Evolutionary conservation across 2,329 filamentous ascomycete species (phyloP).

Genomic region (Arthroderma sp.): DNA sequence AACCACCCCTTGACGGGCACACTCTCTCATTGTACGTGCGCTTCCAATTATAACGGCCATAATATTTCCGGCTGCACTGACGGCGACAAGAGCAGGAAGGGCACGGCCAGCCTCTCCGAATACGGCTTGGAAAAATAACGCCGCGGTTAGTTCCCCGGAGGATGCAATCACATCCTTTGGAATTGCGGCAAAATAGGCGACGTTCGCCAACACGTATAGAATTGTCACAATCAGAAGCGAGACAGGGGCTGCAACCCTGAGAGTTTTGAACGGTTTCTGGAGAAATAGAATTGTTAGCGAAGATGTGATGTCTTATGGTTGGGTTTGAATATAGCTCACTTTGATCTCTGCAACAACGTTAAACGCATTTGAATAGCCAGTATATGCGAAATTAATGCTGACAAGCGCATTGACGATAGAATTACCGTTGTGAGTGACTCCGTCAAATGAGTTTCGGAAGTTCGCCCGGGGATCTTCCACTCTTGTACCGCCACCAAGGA

Average conservation of each 20-base stretch:
- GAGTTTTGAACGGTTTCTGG: conserved; percentile 38
- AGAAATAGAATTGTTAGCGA: background rate
- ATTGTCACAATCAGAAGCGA: conserved; percentile 48
- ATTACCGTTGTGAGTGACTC: too few relatives aligned
- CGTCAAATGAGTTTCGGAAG: too few relatives aligned
- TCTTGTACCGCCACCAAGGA: too few relatives aligned
- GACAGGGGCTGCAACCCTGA: conserved; percentile 49
- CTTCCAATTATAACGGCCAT: conserved; percentile 42
- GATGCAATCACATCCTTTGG: conserved; percentile 48
- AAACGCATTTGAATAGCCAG: conserved; percentile 47
- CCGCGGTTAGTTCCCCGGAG: conserved; percentile 50
- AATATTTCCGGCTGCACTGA: conserved; percentile 48
- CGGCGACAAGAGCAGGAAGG: conserved; percentile 31
- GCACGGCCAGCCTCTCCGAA: conserved; percentile 33
- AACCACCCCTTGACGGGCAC: conserved; percentile 48
- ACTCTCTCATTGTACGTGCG: conserved; percentile 47
- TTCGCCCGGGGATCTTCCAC: too few relatives aligned
- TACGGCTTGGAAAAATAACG: conserved; percentile 47
- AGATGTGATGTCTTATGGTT: too few relatives aligned
- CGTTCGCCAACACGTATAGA: conserved; percentile 49
- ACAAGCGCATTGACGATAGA: too few relatives aligned
- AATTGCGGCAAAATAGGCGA: conserved; percentile 46
- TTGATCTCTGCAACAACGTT: conserved; percentile 50
- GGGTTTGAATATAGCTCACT: conserved; percentile 14
- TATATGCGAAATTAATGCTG: conserved; percentile 47